phyloP scores from a whole-genome alignment of 78 protist genomes.

The Dictyostelium intermedium region DNA sequence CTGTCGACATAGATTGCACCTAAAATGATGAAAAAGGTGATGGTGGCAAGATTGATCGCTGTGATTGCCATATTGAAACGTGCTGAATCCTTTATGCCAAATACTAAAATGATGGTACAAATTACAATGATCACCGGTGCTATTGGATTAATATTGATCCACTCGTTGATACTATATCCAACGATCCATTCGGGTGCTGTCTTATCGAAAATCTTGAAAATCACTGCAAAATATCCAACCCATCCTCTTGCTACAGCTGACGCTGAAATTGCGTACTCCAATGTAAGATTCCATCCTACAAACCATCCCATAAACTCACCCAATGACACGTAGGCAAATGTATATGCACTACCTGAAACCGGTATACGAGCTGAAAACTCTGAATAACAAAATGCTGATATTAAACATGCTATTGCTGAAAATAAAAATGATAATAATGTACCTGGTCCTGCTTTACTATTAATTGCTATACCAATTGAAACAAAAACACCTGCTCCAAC shows the following conservation, averaged over 20 bases:
- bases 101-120: constrained; percentile 47
- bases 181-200: constrained; percentile 20
- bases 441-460: constrained; percentile 82
- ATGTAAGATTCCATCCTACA: constrained; percentile 63
- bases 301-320: constrained; percentile 83
- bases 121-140: constrained; percentile 43
- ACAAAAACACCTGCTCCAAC: constrained; percentile 90
- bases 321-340: constrained; percentile 71
- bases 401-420: constrained; percentile 61
- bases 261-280: constrained; percentile 79
- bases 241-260: constrained; percentile 86
- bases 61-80: constrained; percentile 39
- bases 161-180: not conserved
- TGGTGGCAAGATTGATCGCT: constrained; percentile 54
- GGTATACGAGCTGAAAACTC: constrained; percentile 82
- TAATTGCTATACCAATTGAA: constrained; percentile 79
- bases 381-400: constrained; percentile 82
- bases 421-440: constrained; percentile 67
- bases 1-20: constrained; percentile 62
- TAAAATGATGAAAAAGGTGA: constrained; percentile 52
- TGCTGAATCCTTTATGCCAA: constrained; percentile 80
- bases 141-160: constrained; percentile 15
- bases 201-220: not conserved
- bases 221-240: constrained; percentile 49
- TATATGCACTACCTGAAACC: constrained; percentile 83